These are phyloP conservation scores for Hypoxylon rickii DNA, from an alignment of 495 filamentous ascomycete species.

Conservation along the genomic window DNA sequence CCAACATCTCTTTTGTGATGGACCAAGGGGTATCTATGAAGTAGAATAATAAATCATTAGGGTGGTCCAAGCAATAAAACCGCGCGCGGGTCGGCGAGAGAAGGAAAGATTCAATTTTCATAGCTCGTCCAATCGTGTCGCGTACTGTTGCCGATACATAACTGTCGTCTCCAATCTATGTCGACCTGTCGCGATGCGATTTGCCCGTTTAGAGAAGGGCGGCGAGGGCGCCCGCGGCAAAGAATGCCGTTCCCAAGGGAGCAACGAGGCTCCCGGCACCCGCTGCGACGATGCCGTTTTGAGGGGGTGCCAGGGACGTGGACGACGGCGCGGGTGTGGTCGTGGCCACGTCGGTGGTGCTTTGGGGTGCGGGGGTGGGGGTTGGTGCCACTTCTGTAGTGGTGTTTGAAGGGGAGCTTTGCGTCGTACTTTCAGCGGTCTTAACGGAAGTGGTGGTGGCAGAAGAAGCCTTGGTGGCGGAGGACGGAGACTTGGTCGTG, in stretches of 20 bases:
- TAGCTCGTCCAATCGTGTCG: slow-evolving; percentile 24
- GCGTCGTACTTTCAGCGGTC: slow-evolving; percentile 12
- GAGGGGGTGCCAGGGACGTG: slow-evolving; percentile 20
- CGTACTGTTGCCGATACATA: slow-evolving; percentile 3
- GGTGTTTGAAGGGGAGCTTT: slow-evolving; percentile 14
- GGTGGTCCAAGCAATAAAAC: slow-evolving; percentile 1
- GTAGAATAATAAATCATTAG: slow-evolving; percentile 11
- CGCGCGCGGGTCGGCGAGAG: slow-evolving; percentile 4
- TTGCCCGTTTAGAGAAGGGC: slow-evolving; percentile 30
- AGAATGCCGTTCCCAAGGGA: slow-evolving; percentile 8
- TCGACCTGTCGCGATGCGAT: not conserved
- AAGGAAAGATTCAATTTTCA: slow-evolving; percentile 8
- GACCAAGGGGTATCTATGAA: slow-evolving; percentile 28
- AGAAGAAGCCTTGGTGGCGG: slow-evolving; percentile 18
- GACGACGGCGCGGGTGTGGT: slow-evolving; percentile 13
- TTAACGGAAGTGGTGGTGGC: slow-evolving; percentile 29
- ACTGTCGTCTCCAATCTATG: not conserved
- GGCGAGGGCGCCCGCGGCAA: slow-evolving; percentile 24
- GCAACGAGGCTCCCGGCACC: slow-evolving; percentile 15
- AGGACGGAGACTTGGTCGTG: slow-evolving; percentile 22
- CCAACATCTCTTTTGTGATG: slow-evolving; percentile 8
- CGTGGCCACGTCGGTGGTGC: not conserved
- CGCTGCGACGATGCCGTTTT: slow-evolving; percentile 16
- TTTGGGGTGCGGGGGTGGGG: not conserved
- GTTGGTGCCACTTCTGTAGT: not conserved